Conservation (phyloP, 208 protist species). For the Kentomonas sorsogonicus region DNA sequence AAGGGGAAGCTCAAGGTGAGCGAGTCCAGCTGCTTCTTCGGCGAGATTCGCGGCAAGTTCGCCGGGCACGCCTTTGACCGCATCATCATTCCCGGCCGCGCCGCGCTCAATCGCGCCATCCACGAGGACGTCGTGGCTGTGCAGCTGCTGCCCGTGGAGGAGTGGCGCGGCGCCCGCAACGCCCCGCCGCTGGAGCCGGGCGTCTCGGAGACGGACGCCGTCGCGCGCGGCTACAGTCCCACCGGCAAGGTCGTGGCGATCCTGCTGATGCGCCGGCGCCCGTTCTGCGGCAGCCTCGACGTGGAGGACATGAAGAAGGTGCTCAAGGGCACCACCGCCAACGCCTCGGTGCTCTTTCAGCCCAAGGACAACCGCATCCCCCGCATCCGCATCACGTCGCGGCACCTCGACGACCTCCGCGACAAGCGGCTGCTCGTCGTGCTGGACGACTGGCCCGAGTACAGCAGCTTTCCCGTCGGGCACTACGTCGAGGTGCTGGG, state of each 20-base stretch:
- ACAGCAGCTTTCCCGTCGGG: constrained; percentile 88
- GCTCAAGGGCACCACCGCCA: constrained; percentile 28
- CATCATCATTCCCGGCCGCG: constrained; percentile 65
- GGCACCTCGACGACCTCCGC: constrained; percentile 66
- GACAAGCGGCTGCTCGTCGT: constrained; percentile 92
- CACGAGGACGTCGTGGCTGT: constrained; percentile 81
- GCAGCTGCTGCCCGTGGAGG: constrained; percentile 45
- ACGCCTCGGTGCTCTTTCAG: constrained; percentile 78
- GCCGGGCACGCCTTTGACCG: constrained; percentile 68
- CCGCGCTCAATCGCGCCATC: constrained; percentile 86
- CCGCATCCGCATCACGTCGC: constrained; percentile 81
- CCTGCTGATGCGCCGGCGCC: constrained; percentile 45
- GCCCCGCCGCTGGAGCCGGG: constrained; percentile 20
- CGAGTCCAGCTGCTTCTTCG: constrained; percentile 82
- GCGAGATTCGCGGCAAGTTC: constrained; percentile 83
- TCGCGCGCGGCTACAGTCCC: constrained; percentile 48
- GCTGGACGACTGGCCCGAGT: constrained; percentile 92
- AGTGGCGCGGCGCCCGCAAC: constrained; percentile 31
- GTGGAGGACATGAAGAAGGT: constrained; percentile 61
- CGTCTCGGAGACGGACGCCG: constrained; percentile 46
- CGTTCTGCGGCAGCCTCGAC: constrained; percentile 86
- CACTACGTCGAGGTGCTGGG: constrained; percentile 93
- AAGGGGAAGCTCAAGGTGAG: constrained; percentile 77
- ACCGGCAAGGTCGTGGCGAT: constrained; percentile 76
- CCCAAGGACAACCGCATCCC: constrained; percentile 87